phyloP scores from a whole-genome alignment of 257 asterid species.

The Hygrophila difformis region DNA sequence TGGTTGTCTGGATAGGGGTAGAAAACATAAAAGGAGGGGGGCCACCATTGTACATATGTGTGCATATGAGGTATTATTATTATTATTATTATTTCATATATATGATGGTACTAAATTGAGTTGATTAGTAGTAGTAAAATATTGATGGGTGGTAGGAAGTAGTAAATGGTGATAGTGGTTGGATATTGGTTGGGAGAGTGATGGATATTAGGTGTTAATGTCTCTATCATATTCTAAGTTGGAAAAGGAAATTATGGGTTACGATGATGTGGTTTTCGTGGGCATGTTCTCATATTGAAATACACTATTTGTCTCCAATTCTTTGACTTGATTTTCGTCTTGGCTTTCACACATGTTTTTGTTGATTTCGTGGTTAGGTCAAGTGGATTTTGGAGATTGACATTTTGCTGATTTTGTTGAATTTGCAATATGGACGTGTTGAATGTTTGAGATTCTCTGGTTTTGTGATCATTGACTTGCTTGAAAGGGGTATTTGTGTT shows the following conservation, averaged over 20 bases:
- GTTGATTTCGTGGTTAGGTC: not conserved
- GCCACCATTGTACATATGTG: not conserved
- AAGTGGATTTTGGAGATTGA: not conserved
- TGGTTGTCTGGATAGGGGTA: constrained; percentile 21
- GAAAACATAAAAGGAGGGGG: constrained; percentile 21
- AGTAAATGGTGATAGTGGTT: constrained; percentile 8
- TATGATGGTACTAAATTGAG: too few species aligned
- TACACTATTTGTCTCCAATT: not conserved
- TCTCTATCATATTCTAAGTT: not conserved
- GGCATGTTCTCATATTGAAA: not conserved
- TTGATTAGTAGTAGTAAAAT: not conserved
- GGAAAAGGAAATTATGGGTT: constrained; percentile 17
- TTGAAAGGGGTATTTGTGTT: constrained; percentile 17
- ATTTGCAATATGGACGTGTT: not conserved
- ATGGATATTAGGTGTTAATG: constrained; percentile 17
- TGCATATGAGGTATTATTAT: not conserved
- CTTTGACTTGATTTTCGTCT: not conserved
- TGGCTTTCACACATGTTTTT: not conserved
- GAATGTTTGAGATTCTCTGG: too few species aligned
- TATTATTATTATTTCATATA: too few species aligned
- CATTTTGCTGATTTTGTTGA: not conserved
- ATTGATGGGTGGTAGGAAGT: constrained; percentile 2
- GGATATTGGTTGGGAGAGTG: constrained; percentile 13
- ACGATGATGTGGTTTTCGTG: constrained; percentile 11
- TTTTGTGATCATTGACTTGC: constrained; percentile 18